Evolutionary conservation across 306 rosid species (phyloP), one percentile per base, ranked within the genome.

Genomic region (Myrica gale): DNA sequence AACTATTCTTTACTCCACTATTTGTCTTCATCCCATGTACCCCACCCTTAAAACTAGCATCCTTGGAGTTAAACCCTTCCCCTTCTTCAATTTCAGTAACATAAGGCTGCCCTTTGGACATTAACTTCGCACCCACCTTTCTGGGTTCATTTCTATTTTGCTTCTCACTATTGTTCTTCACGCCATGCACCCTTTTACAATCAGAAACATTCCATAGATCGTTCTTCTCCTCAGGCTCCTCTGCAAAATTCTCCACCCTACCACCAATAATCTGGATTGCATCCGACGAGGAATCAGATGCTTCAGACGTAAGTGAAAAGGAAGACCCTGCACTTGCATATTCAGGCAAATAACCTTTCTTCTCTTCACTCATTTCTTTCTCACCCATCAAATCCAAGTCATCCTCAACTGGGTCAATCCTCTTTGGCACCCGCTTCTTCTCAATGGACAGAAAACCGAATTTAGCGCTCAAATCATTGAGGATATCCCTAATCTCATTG

Each of bases 401-500:
- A 61, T 68, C 71, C 48, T 75, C 91, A 51, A 76, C 75, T 9
- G 42, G 4, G 0, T 48, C 82, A 3, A 32, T 4, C 61, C 76
- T 72, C 55, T 80, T 85, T 0, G 82, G 69, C 54, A 23, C 71
- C n/a, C 52, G 79, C 77, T 81, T 88, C 80, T 82, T 92, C 73
- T 90, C 91, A 52, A 92, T 82, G 3, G 98, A 90, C 69, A 92
- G 70, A 68, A 77, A 68, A 82, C 88, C 97, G 72, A 95, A 92
- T 85, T 55, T 94, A 3, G 97, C 81, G 74, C 79, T 90, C 84
- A 94, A 84, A 32, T 92, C 92, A 44, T 78, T 76, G 37, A 92
- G 87, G 47, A 95, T 95, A 82, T 90, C 96, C 85, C 88, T 88
- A 72, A 92, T 95, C 72, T 90, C 97, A 82, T 65, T 89, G 62